Base-by-base conservation (phyloP, 2,329 filamentous ascomycete species). In the Clonostachys solani region DNA sequence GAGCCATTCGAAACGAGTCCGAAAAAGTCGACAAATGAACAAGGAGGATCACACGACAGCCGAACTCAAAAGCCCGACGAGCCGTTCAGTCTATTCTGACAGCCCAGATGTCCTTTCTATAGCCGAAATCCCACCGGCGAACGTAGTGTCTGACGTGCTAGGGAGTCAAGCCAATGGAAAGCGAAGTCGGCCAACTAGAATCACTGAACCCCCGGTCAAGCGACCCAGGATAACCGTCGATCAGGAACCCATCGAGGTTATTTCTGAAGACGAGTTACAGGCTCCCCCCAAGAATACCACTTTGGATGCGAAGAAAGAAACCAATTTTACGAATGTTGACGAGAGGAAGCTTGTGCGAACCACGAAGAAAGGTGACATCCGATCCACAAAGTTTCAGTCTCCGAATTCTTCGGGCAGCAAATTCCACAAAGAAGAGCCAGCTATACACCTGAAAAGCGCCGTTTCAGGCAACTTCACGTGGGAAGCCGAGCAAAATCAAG, bases 231-330 rank as follows among this genome's bases (percentile, higher is more conserved):
- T 40, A 37, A 35, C 6, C 9, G 19, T 5, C 17, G 12, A 9
- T 34, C 49, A 18, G 47, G 54, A 37, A 45, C 45, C 42, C 53
- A 50, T 34, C 15, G 33, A 46, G 3, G 38, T 42, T 17, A 48
- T 43, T 1, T 63, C 57, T 2, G 62, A 62, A 29, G 64, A 67
- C 44, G 63, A 67, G 49, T 53, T 67, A 23, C 42, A 45, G 23
- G 12, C 33, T 12, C n/a, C 41, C 19, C n/a, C 29, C 12, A 52
- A 46, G 29, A 46, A 19, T 15, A 37, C 6, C 8, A 17, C 19
- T 34, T 10, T 38, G 19, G 46, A 44, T 36, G 41, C 23, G 29
- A 43, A 15, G 16, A 41, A 33, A 12, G 54, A 54, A 33, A 52
- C 46, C 40, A 54, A 53, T 36, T 55, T 54, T 23, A 48, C 53